Percentiles rank a stretch among this genome's conserved stretches.
phyloP scores from a whole-genome alignment of 495 filamentous ascomycete species.

The Paragyromitra xinjiangensis region DNA sequence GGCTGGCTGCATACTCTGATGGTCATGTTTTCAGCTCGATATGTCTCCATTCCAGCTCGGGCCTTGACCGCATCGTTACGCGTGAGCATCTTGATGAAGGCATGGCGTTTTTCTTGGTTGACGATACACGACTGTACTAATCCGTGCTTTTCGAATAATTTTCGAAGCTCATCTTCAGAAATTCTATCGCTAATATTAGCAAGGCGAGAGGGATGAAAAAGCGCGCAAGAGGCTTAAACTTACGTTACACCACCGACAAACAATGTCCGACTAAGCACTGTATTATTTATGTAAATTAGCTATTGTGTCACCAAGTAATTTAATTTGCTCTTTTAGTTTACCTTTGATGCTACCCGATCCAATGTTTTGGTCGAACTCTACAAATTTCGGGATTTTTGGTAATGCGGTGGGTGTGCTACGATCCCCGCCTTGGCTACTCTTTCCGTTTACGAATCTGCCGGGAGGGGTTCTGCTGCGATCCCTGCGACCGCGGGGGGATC shows the following conservation, averaged over 20 bases:
- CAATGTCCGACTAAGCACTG: conserved; percentile 89
- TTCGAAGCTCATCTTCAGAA: conserved; percentile 80
- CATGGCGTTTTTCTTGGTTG: conserved; percentile 95
- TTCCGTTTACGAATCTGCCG: conserved; percentile 57
- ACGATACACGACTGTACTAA: conserved; percentile 96
- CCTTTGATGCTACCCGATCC: conserved; percentile 81
- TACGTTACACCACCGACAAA: conserved; percentile 97
- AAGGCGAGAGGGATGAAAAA: conserved; percentile 1
- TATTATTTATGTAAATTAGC: conserved; percentile 52
- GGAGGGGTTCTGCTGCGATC: conserved; percentile 67
- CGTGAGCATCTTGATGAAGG: conserved; percentile 97
- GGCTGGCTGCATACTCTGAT: conserved; percentile 71
- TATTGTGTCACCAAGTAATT: conserved; percentile 7
- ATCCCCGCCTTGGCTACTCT: conserved; percentile 53
- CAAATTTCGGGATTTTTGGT: conserved; percentile 69
- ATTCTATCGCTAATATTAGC: conserved; percentile 62
- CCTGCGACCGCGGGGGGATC: conserved; percentile 58
- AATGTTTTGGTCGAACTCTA: conserved; percentile 80
- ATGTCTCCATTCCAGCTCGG: conserved; percentile 89
- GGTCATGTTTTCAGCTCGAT: conserved; percentile 74
- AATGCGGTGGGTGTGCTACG: conserved; percentile 46
- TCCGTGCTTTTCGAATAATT: conserved; percentile 80
- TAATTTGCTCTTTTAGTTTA: conserved; percentile 58
- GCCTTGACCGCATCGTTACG: conserved; percentile 84
- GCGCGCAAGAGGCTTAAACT: conserved; percentile 59